Evolutionary conservation across 2,329 filamentous ascomycete species (phyloP), one percentile per base, ranked within the genome.

Genomic region (Xylariaceae sp.): DNA sequence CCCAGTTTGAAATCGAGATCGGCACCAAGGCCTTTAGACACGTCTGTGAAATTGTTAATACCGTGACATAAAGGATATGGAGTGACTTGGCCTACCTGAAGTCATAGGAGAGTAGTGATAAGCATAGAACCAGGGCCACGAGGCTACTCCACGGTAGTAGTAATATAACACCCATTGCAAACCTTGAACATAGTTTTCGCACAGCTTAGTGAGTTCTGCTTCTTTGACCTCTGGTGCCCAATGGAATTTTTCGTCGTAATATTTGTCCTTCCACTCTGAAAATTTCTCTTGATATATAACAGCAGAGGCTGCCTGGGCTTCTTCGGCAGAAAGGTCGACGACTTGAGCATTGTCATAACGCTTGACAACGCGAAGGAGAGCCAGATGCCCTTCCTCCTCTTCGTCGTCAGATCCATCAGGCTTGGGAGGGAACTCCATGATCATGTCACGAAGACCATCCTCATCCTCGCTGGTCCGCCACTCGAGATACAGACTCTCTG

Each of bases 61-160:
- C 5, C 5, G 25, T 19, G n/a, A 12, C 20, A 19, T 21, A 37
- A 22, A 14, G 48, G 38, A 2, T 4, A 20, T 22, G 29, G 16
- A 23, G 2, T 6, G 41, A 32, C 5, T n/a, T n/a, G n/a, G n/a
- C 46, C 61, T 69, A 85, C 83, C 83, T 54, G 89, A 94, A 46
- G 96, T 98, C 80, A 97, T 89, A 1, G 93, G 93, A 8, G 94
- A 87, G 67, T 98, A 98, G 68, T 98, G 94, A 67, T 95, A 98
- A 49, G 77, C 76, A 67, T 96, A 98, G 70, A 88, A 98, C 93
- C 93, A 98, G 12, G 93, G 90, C 93, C 93, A 98, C 11, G 92
- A 97, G 14, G 89, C 93, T 49, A 98, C 93, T 51, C 93, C 93
- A 43, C 85, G 85, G 70, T 98, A 98, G 69, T 98, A 98, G 72